Base-by-base conservation (phyloP, 2,329 filamentous ascomycete genomes). In the Talaromyces sp. region DNA sequence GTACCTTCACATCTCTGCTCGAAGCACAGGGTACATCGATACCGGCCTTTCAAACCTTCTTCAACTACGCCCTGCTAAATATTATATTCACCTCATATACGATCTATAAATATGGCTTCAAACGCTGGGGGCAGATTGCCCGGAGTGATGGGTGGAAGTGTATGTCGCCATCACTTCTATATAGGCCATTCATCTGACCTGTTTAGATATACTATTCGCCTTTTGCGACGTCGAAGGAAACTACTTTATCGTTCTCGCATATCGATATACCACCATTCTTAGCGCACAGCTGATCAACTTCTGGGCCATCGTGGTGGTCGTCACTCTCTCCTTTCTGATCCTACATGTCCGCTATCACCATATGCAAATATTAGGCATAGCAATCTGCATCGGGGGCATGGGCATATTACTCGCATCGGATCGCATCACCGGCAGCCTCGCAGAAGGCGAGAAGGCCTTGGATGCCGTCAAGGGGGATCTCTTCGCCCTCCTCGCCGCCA, bases 241-340 rank as follows among this genome's bases (percentile, higher is more conserved):
- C 81, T 99, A 97, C 83, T 98, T 98, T 76, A 93, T 93, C 72
- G 94, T 99, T 60, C 85, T 97, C 59, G 95, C 94, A 5, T 99
- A 98, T 82, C 86, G 90, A 66, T 88, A 96, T 82, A 97, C 94
- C 63, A 97, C 93, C 73, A 90, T 97, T 71, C 85, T 98, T 58
- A 95, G 90, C 22, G 93, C 93, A 16, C 93, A 98, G 83, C 85
- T 99, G 61, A 92, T 99, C 81, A 97, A 97, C 84, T 98, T 98
- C 82, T 98, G 94, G 94, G 91, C 93, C 71, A 98, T 99, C 70
- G 91, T 96, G 60, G 88, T 94, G 68, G 95, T 99, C 24, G 92
- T 98, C 22, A 75, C 90, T 67, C 81, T 97, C 69, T 97, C 92
- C 33, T 93, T 96, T 79, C 70, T 88, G 68, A 83, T 97, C 71